These are phyloP conservation scores for Rosa rugosa DNA, from an alignment of 306 rosid genomes.

Conservation along the genomic window DNA sequence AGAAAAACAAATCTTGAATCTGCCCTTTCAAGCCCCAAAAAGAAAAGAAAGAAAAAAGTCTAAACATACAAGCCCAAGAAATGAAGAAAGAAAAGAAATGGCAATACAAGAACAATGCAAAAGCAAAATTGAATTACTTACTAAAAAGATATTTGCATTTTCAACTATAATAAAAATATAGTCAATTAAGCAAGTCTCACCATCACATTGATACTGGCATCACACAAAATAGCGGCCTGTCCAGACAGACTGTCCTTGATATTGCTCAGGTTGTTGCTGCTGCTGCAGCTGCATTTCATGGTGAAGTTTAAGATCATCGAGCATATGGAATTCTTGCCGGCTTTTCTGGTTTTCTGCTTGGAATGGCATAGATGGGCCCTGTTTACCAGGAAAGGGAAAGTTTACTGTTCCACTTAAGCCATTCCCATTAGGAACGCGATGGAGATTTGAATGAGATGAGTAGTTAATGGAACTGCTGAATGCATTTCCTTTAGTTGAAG, in stretches of 20 bases:
- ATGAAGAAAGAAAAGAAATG: neutral
- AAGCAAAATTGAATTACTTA: neutral
- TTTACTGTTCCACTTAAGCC: slow-evolving; percentile 49
- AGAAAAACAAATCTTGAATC: neutral
- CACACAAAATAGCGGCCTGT: slow-evolving; percentile 83
- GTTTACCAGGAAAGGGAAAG: slow-evolving; percentile 92
- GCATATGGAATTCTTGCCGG: slow-evolving; percentile 65
- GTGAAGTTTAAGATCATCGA: slow-evolving; percentile 54
- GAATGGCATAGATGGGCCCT: slow-evolving; percentile 54
- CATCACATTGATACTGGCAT: slow-evolving; percentile 59
- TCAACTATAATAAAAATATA: neutral
- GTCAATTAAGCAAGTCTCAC: slow-evolving; percentile 40
- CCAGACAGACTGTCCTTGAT: slow-evolving; percentile 87
- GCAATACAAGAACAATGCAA: neutral
- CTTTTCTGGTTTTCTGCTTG: slow-evolving; percentile 61
- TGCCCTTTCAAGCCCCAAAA: neutral
- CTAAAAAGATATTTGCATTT: neutral
- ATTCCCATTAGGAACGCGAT: slow-evolving; percentile 42
- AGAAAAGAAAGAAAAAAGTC: neutral
- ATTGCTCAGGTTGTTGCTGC: slow-evolving; percentile 74
- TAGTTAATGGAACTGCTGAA: slow-evolving; percentile 39
- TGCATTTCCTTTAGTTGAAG: slow-evolving; percentile 49
- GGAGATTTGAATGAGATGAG: slow-evolving; percentile 45
- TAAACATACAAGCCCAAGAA: neutral
- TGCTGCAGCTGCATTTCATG: slow-evolving; percentile 72